Evolutionary conservation across 2,329 filamentous ascomycete genomes (phyloP), one percentile per base, ranked within the genome.

Genomic region (Coleophoma cylindrospora): DNA sequence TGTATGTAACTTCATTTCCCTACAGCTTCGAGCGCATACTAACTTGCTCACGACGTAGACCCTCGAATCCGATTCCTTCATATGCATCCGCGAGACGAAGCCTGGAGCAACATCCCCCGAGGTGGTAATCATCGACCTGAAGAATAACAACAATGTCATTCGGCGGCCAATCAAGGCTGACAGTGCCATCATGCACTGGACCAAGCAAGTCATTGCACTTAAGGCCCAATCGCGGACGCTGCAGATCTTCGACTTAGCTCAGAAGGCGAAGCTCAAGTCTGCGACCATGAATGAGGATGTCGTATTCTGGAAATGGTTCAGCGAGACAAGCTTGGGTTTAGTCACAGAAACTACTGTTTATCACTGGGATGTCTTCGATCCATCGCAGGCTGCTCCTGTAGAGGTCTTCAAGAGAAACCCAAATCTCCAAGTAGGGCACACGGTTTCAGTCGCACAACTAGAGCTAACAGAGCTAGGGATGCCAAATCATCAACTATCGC

Each of bases 121-220:
- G 74, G 92, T 99, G 59, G 87, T 99, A 72, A 99, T 99, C 70
- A 77, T 99, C 74, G 89, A 99, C 72, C 86, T 99, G 67, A 96
- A 97, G 74, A 95, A 96, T 74, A 85, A 85, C 75, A 96, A 96
- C 82, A 92, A 94, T 76, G 84, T 96, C 69, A 94, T 90, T 62
- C 87, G 89, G 65, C 84, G 92, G 68, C 90, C 92, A 45, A 99
- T 99, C 77, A 97, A 96, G 78, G 94, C 94, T 66, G 94, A 99
- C 75, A 97, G 91, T 82, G 94, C 95, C 64, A 96, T 99, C 69
- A 97, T 99, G 94, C 94, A 99, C 81, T 96, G 90, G 89, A 86
- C 81, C 62, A 89, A 87, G 69, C 90, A 96, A 70, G 89, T 99
- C 69, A 97, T 99, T 66, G 94, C 95, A 56, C 81, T 99, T 61